Percentiles rank a stretch among this genome's conserved stretches.
Evolutionary conservation across 192 early-diverging fungal genomes (phyloP).

Genomic region (Phlyctochytrium bullatum): DNA sequence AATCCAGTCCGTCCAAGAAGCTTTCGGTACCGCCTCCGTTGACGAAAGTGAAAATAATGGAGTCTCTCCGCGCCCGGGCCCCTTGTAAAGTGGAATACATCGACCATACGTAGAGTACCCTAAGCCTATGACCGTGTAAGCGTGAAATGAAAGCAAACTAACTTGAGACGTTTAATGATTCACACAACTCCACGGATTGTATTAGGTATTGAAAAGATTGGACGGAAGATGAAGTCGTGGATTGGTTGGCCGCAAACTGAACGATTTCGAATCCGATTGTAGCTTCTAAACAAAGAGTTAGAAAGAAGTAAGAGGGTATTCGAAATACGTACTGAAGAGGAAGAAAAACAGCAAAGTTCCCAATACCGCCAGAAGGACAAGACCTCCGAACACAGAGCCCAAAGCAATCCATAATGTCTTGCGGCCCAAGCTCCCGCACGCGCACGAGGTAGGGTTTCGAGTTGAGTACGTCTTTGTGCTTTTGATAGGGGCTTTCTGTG

Average conservation of each 20-base stretch:
- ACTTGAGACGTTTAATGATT: background rate
- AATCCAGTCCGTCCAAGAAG: background rate
- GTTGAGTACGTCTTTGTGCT: background rate
- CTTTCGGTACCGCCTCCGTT: background rate
- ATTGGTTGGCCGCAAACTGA: background rate
- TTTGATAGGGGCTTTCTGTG: background rate
- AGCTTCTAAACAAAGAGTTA: background rate
- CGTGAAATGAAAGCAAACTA: background rate
- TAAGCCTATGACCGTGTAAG: background rate
- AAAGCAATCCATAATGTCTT: background rate
- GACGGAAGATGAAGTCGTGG: background rate
- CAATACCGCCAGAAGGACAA: background rate
- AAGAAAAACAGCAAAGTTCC: background rate
- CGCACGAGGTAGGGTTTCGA: background rate
- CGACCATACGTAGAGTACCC: background rate
- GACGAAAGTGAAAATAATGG: background rate
- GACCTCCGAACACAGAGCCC: background rate
- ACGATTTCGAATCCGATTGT: background rate
- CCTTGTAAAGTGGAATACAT: background rate
- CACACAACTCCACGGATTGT: background rate
- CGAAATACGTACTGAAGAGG: background rate
- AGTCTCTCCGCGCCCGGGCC: background rate
- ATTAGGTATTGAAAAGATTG: background rate
- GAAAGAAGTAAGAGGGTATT: background rate
- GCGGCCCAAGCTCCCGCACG: background rate